Evolutionary conservation across 305 asterid species (phyloP).

Genomic region (Caryopteris hybrid): DNA sequence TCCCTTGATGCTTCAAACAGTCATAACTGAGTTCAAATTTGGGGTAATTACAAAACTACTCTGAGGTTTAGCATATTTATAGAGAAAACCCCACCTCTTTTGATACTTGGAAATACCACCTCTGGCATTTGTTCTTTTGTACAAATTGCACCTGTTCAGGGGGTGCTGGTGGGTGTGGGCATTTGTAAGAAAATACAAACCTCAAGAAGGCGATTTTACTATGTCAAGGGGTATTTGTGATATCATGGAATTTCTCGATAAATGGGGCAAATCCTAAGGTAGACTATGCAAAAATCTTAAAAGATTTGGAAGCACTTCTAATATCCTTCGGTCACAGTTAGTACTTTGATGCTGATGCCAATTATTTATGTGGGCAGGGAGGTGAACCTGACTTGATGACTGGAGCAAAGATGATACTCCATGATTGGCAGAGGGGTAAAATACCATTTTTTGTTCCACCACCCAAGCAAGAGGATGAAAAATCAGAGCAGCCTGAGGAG

Average conservation of each 20-base stretch:
- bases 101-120: too few relatives aligned
- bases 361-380: slow-evolving; percentile 43
- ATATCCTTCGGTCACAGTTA: too few relatives aligned
- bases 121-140: too few relatives aligned
- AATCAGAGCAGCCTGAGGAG: slow-evolving; percentile 22
- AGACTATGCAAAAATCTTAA: too few relatives aligned
- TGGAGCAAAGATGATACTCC: slow-evolving; percentile 91
- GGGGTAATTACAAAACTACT: not conserved
- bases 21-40: not conserved
- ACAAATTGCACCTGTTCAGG: too few relatives aligned
- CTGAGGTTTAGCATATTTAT: not conserved
- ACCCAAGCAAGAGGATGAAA: slow-evolving; percentile 52
- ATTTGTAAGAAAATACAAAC: too few relatives aligned
- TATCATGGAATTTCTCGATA: too few relatives aligned
- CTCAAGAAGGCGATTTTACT: not conserved
- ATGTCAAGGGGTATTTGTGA: too few relatives aligned
- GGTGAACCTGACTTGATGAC: slow-evolving; percentile 94
- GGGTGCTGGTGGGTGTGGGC: too few relatives aligned
- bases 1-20: not conserved
- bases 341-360: not conserved
- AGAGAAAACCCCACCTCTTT: not conserved
- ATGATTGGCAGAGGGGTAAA: slow-evolving; percentile 96
- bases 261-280: too few relatives aligned
- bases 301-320: too few relatives aligned
- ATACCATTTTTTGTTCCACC: slow-evolving; percentile 87